Evolutionary conservation across 208 protist species (phyloP).

Genomic region (Crithidia fasciculata): DNA sequence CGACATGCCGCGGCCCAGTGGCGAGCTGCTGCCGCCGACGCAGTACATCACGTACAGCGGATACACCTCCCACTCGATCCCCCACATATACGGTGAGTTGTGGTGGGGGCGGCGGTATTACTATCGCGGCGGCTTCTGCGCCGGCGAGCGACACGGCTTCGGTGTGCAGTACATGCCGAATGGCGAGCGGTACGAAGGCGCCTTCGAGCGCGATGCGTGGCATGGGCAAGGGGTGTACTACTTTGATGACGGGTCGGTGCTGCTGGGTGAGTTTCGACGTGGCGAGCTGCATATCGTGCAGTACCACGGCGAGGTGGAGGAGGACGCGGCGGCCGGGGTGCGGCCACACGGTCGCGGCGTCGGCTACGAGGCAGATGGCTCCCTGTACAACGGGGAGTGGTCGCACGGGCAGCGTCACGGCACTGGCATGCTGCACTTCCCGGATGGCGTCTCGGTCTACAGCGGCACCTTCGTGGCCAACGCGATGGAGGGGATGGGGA

Average conservation of each 20-base stretch:
- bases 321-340: slow-evolving; percentile 20
- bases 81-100: slow-evolving; percentile 81
- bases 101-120: slow-evolving; percentile 74
- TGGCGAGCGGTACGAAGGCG: slow-evolving; percentile 74
- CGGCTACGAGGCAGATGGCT: slow-evolving; percentile 38
- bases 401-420: slow-evolving; percentile 69
- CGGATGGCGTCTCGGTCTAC: slow-evolving; percentile 58
- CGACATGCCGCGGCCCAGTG: background rate
- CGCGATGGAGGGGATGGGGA: slow-evolving; percentile 66
- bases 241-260: slow-evolving; percentile 65
- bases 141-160: slow-evolving; percentile 65
- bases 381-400: slow-evolving; percentile 90
- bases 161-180: slow-evolving; percentile 69
- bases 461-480: slow-evolving; percentile 72
- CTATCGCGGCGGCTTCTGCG: slow-evolving; percentile 68
- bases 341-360: slow-evolving; percentile 70
- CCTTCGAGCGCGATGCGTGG: slow-evolving; percentile 67
- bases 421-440: slow-evolving; percentile 65
- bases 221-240: slow-evolving; percentile 69
- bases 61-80: slow-evolving; percentile 63
- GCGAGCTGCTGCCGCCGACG: slow-evolving; percentile 24
- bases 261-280: slow-evolving; percentile 63
- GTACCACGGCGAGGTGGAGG: slow-evolving; percentile 84
- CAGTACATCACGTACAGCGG: slow-evolving; percentile 75
- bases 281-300: slow-evolving; percentile 41